Evolutionary conservation across 108 stramenopile genomes (phyloP), one percentile per base, ranked within the genome.

Genomic region (Skeletonema grethae): DNA sequence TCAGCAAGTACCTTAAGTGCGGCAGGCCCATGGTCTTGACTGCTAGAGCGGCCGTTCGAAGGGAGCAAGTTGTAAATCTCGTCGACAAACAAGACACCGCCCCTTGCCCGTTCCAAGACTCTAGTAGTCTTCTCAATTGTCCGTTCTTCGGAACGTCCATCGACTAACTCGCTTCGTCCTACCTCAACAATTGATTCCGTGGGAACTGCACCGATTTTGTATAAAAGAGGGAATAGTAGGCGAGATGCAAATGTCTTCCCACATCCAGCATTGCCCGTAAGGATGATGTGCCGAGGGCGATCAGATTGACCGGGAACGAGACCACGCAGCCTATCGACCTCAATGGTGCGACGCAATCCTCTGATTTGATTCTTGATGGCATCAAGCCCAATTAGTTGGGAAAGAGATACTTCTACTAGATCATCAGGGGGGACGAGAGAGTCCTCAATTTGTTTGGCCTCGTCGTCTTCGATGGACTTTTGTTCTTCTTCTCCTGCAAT

Each of bases 201-300:
- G 16, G 79, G 67, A n/a, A 92, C 84, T 3, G 82, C 87, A 12
- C 93, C 93, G 53, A 96, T 90, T 60, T 91, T 87, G 70, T 82
- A 79, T 41, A 97, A 59, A 6, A 97, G 76, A 0, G 83, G 73
- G n/a, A 83, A 70, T 60, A 96, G 68, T 3, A 95, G 60, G 4
- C 85, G 72, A 7, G 97, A 93, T 12, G 95, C 92, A 36, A 79
- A 88, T 5, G 90, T 87, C 75, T 97, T 97, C 29, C 97, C 96
- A 30, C 90, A 90, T 13, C 97, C 97, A 0, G 97, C 95, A 68
- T 90, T 93, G 24, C 98, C 98, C 16, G 91, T 82, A 32, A 98
- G 85, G 25, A 86, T 81, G 38, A 91, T 70, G 70, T 94, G 94
- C 56, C 82, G 73, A 13, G 91, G 88, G 5, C 77, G 71, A 56